phyloP scores from a whole-genome alignment of 495 filamentous ascomycete species.

The Cryomyces antarcticus region DNA sequence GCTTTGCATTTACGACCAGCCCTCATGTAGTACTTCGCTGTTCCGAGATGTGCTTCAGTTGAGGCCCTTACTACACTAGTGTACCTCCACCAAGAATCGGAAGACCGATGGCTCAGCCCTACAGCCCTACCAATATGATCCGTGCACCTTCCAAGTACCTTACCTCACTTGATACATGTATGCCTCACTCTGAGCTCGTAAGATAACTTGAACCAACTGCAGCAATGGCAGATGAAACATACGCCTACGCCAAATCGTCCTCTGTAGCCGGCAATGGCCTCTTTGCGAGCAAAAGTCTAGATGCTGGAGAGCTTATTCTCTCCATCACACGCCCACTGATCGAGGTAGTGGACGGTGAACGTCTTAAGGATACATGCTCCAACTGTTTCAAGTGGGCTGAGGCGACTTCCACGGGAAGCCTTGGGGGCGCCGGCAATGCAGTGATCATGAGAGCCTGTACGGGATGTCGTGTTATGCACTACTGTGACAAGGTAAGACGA shows the following conservation, averaged over 20 bases:
- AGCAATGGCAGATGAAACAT: background rate
- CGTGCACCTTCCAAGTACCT: too few relatives aligned
- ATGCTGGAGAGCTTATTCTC: slow-evolving; percentile 10
- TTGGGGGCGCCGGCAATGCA: slow-evolving; percentile 7
- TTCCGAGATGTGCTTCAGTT: too few relatives aligned
- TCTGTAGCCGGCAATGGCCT: slow-evolving; percentile 12
- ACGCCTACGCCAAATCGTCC: slow-evolving; percentile 2
- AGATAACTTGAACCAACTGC: too few relatives aligned
- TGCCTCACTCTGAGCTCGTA: too few relatives aligned
- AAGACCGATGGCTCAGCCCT: too few relatives aligned
- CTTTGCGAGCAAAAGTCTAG: slow-evolving; percentile 13
- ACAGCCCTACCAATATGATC: too few relatives aligned
- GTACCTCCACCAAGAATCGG: too few relatives aligned
- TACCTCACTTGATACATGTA: too few relatives aligned
- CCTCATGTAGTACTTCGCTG: too few relatives aligned
- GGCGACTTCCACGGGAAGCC: slow-evolving; percentile 7
- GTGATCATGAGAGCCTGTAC: slow-evolving; percentile 31
- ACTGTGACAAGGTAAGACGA: slow-evolving; percentile 40
- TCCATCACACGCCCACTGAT: slow-evolving; percentile 13
- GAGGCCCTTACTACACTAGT: too few relatives aligned
- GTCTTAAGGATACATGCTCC: slow-evolving; percentile 18
- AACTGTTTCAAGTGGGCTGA: slow-evolving; percentile 20
- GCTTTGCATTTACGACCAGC: too few relatives aligned
- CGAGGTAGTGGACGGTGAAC: slow-evolving; percentile 10
- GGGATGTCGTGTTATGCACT: slow-evolving; percentile 39